Percentiles rank a stretch among this genome's conserved stretches.
Conservation (phyloP, 2,329 filamentous ascomycete genomes). For the Neopestalotiopsis sp. region DNA sequence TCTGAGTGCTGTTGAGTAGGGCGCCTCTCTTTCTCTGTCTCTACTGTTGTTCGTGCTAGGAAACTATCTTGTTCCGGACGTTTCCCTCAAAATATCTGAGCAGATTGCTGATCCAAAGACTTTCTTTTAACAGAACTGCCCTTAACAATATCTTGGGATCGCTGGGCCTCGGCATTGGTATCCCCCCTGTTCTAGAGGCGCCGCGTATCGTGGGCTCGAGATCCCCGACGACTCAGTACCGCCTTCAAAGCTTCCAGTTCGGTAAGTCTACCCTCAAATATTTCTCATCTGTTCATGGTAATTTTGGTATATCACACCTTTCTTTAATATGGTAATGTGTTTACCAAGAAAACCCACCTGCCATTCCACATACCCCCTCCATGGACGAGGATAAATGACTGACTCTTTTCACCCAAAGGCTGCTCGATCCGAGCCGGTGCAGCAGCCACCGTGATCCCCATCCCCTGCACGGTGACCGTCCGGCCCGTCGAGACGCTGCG, state of each 20-base stretch:
- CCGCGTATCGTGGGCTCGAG: neutral
- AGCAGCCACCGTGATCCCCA: neutral
- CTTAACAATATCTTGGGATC: neutral
- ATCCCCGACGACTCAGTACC: neutral
- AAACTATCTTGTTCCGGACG: neutral
- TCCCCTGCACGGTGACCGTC: constrained; percentile 1
- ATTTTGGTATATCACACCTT: no score
- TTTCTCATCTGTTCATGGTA: neutral
- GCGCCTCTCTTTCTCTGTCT: no score
- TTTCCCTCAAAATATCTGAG: neutral
- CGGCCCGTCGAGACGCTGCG: neutral
- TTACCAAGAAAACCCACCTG: neutral
- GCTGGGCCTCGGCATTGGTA: neutral
- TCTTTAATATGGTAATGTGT: no score
- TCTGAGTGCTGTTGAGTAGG: neutral
- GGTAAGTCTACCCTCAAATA: neutral
- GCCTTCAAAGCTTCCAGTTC: neutral
- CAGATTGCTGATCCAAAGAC: neutral
- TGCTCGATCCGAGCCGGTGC: neutral
- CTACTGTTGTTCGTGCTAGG: neutral
- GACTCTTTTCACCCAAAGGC: neutral
- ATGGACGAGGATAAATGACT: neutral
- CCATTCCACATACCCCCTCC: neutral
- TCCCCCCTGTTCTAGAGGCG: neutral
- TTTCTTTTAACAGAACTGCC: no score